Evolutionary conservation across 805 yeast species (phyloP).

Genomic region (Yarrowia keelungensis): DNA sequence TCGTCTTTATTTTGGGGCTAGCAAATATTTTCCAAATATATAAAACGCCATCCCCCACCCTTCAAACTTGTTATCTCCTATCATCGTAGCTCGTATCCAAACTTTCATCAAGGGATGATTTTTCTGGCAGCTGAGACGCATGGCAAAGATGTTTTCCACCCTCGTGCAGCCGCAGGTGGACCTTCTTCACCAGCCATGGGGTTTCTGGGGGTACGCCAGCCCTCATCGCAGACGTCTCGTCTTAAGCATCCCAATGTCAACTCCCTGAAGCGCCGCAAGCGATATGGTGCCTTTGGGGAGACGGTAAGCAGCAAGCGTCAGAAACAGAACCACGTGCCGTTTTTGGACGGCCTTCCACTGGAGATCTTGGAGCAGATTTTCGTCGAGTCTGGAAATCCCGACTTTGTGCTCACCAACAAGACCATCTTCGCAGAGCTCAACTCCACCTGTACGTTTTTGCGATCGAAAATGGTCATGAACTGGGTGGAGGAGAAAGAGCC

Average conservation of each 20-base stretch:
- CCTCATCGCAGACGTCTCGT: not conserved
- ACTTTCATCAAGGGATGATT: no score
- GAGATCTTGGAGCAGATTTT: slow-evolving; percentile 25
- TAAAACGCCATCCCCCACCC: no score
- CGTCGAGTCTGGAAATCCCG: not conserved
- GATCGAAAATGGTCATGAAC: not conserved
- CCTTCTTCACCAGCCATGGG: not conserved
- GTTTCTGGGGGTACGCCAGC: not conserved
- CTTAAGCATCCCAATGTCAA: not conserved
- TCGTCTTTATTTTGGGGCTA: no score
- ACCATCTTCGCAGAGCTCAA: not conserved
- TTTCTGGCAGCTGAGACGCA: no score
- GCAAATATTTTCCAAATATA: no score
- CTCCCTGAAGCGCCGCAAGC: not conserved
- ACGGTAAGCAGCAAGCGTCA: no score
- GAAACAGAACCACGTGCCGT: not conserved
- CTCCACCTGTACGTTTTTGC: not conserved
- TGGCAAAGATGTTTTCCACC: no score
- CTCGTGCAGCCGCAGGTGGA: no score
- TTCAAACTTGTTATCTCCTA: no score
- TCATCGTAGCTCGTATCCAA: no score
- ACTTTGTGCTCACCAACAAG: slow-evolving; percentile 11
- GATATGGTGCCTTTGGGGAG: no score
- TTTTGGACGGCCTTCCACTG: slow-evolving; percentile 6
- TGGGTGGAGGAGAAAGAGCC: slow-evolving; percentile 12